Conservation (phyloP, 306 rosid genomes). For the Glycine tomentella region DNA sequence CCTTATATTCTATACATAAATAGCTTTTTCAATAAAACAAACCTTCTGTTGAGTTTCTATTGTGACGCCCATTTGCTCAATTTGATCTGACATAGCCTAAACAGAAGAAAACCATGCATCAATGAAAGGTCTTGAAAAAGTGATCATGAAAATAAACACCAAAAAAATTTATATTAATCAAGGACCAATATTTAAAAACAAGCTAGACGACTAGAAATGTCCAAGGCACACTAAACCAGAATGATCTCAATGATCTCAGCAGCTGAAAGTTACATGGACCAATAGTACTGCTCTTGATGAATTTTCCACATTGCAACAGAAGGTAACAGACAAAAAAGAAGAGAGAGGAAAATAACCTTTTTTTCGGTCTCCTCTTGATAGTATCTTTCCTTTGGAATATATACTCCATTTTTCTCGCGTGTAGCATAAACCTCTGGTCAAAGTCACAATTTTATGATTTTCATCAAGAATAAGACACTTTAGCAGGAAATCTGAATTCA, state of each 20-base stretch:
- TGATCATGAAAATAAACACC: slow-evolving; percentile 10
- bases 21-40: slow-evolving; percentile 1
- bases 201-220: background rate
- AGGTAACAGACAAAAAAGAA: background rate
- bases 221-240: background rate
- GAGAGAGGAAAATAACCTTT: slow-evolving; percentile 62
- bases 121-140: background rate
- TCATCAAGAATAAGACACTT: background rate
- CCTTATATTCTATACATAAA: background rate
- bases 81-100: slow-evolving; percentile 92
- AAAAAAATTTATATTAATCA: background rate
- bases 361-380: slow-evolving; percentile 90
- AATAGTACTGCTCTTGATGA: background rate
- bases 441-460: slow-evolving; percentile 37
- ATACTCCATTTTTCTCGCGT: slow-evolving; percentile 96
- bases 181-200: background rate
- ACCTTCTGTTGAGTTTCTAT: slow-evolving; percentile 88
- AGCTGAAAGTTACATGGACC: background rate
- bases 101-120: slow-evolving; percentile 38
- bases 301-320: background rate
- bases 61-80: slow-evolving; percentile 84
- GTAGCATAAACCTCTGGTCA: slow-evolving; percentile 92
- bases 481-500: slow-evolving; percentile 12
- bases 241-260: background rate
- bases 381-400: slow-evolving; percentile 93